A percentile compares a stretch with the other conserved stretches of the same genome.
phyloP scores from a whole-genome alignment of 768 basidiomycete genomes.

The Suillus subalutaceus region DNA sequence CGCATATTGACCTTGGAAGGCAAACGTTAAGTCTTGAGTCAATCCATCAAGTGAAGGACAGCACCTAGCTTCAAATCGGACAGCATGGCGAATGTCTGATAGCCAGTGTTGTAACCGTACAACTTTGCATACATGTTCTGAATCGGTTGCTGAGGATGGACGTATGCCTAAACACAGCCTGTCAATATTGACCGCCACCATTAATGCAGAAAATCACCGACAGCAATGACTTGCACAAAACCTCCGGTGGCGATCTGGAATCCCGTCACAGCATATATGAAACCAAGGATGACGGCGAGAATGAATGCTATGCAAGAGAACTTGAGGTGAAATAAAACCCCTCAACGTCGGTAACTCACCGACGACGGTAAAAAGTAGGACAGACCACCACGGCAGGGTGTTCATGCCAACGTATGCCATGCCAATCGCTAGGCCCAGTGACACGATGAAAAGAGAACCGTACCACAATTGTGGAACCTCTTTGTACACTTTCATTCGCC shows the following conservation, averaged over 20 bases:
- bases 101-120: slow-evolving; percentile 54
- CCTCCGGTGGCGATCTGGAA: slow-evolving; percentile 16
- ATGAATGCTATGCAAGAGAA: slow-evolving; percentile 23
- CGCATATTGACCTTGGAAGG: slow-evolving; percentile 57
- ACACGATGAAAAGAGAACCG: slow-evolving; percentile 43
- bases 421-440: slow-evolving; percentile 53
- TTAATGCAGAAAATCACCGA: slow-evolving; percentile 10
- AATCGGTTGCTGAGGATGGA: slow-evolving; percentile 19
- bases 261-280: slow-evolving; percentile 30
- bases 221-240: slow-evolving; percentile 19
- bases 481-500: slow-evolving; percentile 53
- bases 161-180: slow-evolving; percentile 28
- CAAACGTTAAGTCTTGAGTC: slow-evolving; percentile 11
- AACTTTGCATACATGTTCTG: slow-evolving; percentile 55
- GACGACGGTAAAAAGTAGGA: slow-evolving; percentile 49
- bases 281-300: slow-evolving; percentile 43
- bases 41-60: slow-evolving; percentile 8
- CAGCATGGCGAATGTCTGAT: slow-evolving; percentile 55
- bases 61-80: slow-evolving; percentile 39
- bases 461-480: slow-evolving; percentile 63
- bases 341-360: slow-evolving; percentile 23
- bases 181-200: slow-evolving; percentile 11
- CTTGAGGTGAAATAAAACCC: slow-evolving; percentile 25
- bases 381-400: slow-evolving; percentile 57
- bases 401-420: slow-evolving; percentile 41